Conservation (phyloP, 176 grass and related monocot genomes). For the Phyllostachys edulis region DNA sequence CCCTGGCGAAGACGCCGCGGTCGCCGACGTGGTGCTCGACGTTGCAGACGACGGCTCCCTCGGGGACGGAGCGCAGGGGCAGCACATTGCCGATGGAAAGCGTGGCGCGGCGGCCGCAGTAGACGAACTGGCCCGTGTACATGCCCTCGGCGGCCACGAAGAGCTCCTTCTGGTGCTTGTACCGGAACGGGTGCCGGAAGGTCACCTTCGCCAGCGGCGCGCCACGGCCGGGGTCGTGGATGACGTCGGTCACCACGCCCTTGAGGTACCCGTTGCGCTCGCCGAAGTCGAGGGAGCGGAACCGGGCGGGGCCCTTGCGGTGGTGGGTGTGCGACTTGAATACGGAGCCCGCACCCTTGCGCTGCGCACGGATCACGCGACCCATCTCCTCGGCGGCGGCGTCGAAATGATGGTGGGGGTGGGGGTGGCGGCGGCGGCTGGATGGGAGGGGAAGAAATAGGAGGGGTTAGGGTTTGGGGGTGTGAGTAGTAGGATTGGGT, state of each 20-base stretch:
- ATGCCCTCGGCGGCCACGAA: slow-evolving; percentile 94
- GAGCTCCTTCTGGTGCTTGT: slow-evolving; percentile 95
- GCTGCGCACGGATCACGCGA: slow-evolving; percentile 89
- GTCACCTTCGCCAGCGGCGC: slow-evolving; percentile 84
- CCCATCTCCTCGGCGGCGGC: slow-evolving; percentile 51
- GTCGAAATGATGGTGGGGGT: too few species aligned
- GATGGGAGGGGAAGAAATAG: not conserved
- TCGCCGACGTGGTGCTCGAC: slow-evolving; percentile 94
- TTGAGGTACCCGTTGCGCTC: slow-evolving; percentile 94
- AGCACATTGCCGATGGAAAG: slow-evolving; percentile 89
- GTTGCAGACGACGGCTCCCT: slow-evolving; percentile 90
- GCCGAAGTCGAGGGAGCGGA: slow-evolving; percentile 93
- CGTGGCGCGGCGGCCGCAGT: slow-evolving; percentile 86
- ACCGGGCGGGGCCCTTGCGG: slow-evolving; percentile 87
- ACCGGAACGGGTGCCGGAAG: slow-evolving; percentile 91
- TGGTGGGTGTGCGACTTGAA: slow-evolving; percentile 98
- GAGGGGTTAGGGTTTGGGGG: too few species aligned
- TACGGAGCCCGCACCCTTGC: slow-evolving; percentile 89
- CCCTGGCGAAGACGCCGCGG: slow-evolving; percentile 74
- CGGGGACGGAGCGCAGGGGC: slow-evolving; percentile 67
- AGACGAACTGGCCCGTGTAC: slow-evolving; percentile 92
- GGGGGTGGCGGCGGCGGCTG: not conserved
- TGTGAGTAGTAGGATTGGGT: too few species aligned
- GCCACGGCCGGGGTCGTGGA: slow-evolving; percentile 88
- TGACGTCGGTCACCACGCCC: slow-evolving; percentile 84